Conservation (phyloP, 2,329 filamentous ascomycete species). For the Penicillium glabrum region DNA sequence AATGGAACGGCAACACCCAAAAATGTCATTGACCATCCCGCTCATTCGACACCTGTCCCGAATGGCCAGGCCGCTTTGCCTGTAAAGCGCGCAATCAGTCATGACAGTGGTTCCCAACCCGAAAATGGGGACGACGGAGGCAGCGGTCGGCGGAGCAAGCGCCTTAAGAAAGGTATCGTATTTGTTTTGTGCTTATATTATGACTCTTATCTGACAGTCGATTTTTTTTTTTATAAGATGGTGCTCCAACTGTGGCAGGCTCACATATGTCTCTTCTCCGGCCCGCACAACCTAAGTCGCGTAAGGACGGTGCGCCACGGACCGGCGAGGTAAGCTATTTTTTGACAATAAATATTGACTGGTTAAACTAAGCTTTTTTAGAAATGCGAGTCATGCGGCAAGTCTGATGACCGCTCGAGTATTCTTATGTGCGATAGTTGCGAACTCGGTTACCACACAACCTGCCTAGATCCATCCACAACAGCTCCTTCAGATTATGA, state of each 20-base stretch:
- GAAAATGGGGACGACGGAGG: slow-evolving; percentile 61
- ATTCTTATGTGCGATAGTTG: slow-evolving; percentile 88
- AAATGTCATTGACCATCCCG: slow-evolving; percentile 62
- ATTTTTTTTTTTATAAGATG: slow-evolving; percentile 35
- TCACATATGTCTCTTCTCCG: slow-evolving; percentile 96
- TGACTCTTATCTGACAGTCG: not conserved
- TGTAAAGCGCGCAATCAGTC: slow-evolving; percentile 76
- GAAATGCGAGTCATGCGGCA: slow-evolving; percentile 86
- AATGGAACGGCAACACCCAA: slow-evolving; percentile 61
- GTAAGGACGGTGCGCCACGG: slow-evolving; percentile 56
- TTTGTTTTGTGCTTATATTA: not conserved
- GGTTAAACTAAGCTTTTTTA: slow-evolving; percentile 40
- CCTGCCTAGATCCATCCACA: slow-evolving; percentile 84
- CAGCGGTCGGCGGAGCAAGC: slow-evolving; percentile 80
- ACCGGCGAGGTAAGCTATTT: slow-evolving; percentile 55
- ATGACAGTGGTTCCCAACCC: slow-evolving; percentile 48
- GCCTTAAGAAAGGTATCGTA: slow-evolving; percentile 76
- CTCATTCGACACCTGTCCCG: slow-evolving; percentile 56
- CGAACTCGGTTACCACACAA: slow-evolving; percentile 81
- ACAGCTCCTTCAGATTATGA: slow-evolving; percentile 76
- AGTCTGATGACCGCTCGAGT: slow-evolving; percentile 68
- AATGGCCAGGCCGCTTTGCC: slow-evolving; percentile 56
- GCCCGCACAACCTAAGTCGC: slow-evolving; percentile 64
- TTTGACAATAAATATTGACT: slow-evolving; percentile 7
- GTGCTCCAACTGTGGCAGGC: slow-evolving; percentile 76